These are phyloP conservation scores for Trichoderma erinaceum DNA, from an alignment of 495 filamentous ascomycete species.

Conservation along the genomic window DNA sequence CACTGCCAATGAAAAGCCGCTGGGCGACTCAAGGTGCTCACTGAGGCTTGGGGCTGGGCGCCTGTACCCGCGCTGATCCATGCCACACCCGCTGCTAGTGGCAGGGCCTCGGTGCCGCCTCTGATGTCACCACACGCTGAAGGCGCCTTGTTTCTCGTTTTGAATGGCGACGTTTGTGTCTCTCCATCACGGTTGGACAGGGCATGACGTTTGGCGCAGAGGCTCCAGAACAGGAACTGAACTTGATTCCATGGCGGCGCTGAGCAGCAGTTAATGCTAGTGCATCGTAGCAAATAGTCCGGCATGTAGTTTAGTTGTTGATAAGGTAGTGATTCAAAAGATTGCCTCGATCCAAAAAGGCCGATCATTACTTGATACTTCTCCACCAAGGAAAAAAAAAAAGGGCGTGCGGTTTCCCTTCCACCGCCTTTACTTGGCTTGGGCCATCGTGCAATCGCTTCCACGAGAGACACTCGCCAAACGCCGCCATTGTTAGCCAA, in stretches of 20 bases:
- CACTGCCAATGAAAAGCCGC: not conserved
- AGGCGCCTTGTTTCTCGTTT: not conserved
- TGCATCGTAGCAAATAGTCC: too few species aligned
- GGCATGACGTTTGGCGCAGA: not conserved
- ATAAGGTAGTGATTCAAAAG: too few species aligned
- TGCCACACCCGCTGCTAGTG: constrained; percentile 4
- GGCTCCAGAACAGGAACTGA: not conserved
- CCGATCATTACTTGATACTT: not conserved
- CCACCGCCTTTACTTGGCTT: not conserved
- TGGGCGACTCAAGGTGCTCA: constrained; percentile 7
- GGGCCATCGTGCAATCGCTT: not conserved
- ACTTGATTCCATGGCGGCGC: not conserved
- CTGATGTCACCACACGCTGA: constrained; percentile 7
- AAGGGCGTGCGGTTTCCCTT: too few species aligned
- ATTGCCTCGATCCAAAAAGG: too few species aligned
- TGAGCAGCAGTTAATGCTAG: too few species aligned
- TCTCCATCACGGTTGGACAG: not conserved
- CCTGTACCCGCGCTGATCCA: constrained; percentile 13
- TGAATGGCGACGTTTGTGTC: not conserved
- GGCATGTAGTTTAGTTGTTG: too few species aligned
- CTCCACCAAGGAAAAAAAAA: not conserved
- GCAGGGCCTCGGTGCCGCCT: not conserved
- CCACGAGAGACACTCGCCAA: not conserved
- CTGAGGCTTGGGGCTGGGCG: constrained; percentile 4
- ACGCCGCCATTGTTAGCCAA: not conserved